Base-by-base conservation (phyloP, 1,284 basidiomycete genomes). In the Cryptococcus sp. region DNA sequence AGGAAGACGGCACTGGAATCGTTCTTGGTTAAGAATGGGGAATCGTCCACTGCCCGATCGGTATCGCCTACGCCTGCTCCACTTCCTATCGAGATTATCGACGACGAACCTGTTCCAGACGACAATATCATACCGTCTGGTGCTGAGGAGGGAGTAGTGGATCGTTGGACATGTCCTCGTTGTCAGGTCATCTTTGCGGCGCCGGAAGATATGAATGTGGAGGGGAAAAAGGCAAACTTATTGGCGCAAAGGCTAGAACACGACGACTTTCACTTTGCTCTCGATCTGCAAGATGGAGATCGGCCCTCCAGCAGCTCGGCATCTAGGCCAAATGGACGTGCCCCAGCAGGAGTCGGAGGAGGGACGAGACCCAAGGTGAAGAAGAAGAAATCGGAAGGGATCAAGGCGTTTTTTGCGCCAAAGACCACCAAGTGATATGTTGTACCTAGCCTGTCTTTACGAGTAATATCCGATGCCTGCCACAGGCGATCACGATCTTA, bases 191-290 rank as follows among this genome's bases (percentile, higher is more conserved):
- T 43, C 2, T 50, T 67, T 22, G 18, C 45, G 2, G 46, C 44
- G 1, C 53, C 59, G 2, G 42, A 52, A 2, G 45, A 47, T 16
- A 6, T 47, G 26, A 10, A 31, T 2, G n/a, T 19, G 7, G 22
- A 24, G 38, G 31, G 36, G 28, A 45, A 28, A 43, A 47, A n/a
- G 51, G 47, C 14, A 45, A 38, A 22, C 54, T 52, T 87, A 33
- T 71, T 71, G 5, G 73, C 62, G 47, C 66, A 84, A 44, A 80
- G 78, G 49, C 70, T 78, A 59, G 90, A 93, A 65, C 90, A 94
- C 58, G 78, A 81, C 39, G 90, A 94, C 71, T 92, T 82, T 68
- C 90, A 94, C 69, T 82, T 89, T 58, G 90, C 91, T 1, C 77
- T 83, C 61, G 83, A 87, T 47, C 66, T 93, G 42, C 79, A 82